Evolutionary conservation across 306 rosid genomes (phyloP), one percentile per base, ranked within the genome.

Genomic region (Sicyos edulis): DNA sequence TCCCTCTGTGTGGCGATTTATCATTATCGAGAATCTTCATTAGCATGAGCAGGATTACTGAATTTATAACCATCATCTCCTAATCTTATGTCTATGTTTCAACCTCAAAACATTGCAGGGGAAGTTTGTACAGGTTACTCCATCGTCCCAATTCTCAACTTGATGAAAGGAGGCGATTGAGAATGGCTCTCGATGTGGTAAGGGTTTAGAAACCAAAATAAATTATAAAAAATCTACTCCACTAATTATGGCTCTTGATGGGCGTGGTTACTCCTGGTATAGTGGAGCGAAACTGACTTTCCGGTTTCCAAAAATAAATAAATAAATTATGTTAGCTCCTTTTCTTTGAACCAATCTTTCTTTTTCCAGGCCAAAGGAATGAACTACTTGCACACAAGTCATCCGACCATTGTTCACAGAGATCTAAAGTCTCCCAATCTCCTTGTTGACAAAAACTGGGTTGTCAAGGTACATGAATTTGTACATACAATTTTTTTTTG

Each of bases 131-230:
- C 75, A 81, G 92, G 86, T 75, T 95, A 68, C 78, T 95, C 80
- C 99, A 95, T 83, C 97, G 97, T 59, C 96, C 99, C 76, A 91
- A 86, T 79, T 70, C 86, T 80, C 90, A 82, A 73, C 87, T 95
- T 72, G 99, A 95, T 75, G 99, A 95, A 85, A 91, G 78, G 83
- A 89, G 88, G 75, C 88, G 97, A 79, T 75, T 91, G 88, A 92
- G 87, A 45, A 95, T 95, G 99, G 99, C 99, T 53, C 85, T 83
- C 78, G 99, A 95, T 83, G 99, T 95, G 99, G 99, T 95, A 91
- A 86, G 74, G 78, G 53, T 24, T 54, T 75, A 37, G 67, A 14
- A 15, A 13, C 5, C 37, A 4, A 32, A 32, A 32, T 32, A 32
- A 32, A 32, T 1, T 32, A 1, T 1, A 17, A 44, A 19, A 69